Evolutionary conservation across 495 filamentous ascomycete species (phyloP).

Genomic region (Xylaria nigripes): DNA sequence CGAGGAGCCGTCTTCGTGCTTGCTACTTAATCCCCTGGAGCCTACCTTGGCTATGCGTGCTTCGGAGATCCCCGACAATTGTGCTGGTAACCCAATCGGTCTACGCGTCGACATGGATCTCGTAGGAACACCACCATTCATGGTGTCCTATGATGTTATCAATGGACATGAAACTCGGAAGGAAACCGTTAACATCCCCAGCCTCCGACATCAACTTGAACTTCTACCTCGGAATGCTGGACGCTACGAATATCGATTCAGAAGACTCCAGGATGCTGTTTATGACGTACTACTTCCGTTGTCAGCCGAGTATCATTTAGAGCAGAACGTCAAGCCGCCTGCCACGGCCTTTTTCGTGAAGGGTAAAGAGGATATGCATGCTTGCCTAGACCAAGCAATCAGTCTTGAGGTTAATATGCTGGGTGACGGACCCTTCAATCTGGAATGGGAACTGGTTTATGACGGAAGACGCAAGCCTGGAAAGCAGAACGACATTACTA

Average conservation of each 20-base stretch:
- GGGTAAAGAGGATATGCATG: conserved; percentile 42
- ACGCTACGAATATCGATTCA: conserved; percentile 78
- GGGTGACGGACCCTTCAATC: conserved; percentile 76
- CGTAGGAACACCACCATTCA: conserved; percentile 83
- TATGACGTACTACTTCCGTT: conserved; percentile 46
- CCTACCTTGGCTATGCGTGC: conserved; percentile 63
- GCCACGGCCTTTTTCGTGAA: conserved; percentile 68
- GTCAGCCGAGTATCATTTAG: conserved; percentile 46
- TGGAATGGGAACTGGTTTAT: conserved; percentile 93
- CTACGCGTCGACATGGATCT: conserved; percentile 79
- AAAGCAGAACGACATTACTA: conserved; percentile 53
- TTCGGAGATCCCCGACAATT: conserved; percentile 85
- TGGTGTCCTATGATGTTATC: conserved; percentile 61
- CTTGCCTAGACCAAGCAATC: conserved; percentile 76
- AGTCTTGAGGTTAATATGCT: conserved; percentile 62
- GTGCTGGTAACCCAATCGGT: conserved; percentile 86
- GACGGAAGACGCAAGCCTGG: conserved; percentile 70
- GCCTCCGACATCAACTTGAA: conserved; percentile 69
- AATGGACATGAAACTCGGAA: conserved; percentile 41
- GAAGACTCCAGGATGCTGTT: conserved; percentile 67
- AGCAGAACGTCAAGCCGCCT: conserved; percentile 87
- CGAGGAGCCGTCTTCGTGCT: conserved; percentile 81
- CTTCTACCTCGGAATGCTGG: conserved; percentile 76
- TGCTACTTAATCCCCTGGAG: conserved; percentile 83
- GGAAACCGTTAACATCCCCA: conserved; percentile 48